Evolutionary conservation across 2,329 filamentous ascomycete species (phyloP), one percentile per base, ranked within the genome.

Genomic region (Calonectria honghensis): DNA sequence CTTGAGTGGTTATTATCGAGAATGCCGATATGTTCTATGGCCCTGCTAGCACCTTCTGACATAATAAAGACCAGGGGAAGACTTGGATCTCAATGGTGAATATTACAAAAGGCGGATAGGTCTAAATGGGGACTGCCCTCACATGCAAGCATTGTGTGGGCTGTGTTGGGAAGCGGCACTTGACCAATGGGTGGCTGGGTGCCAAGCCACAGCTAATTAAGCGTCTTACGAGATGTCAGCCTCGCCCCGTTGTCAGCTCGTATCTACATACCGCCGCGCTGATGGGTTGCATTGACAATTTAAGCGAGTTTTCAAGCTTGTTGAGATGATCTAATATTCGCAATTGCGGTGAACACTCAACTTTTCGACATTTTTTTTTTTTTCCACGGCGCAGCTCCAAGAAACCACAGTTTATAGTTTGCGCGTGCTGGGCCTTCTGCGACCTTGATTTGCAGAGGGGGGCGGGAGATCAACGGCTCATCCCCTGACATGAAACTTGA

Each of bases 391-490:
- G 13, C 20, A 3, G 54, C 20, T 14, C 39, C n/a, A 29, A n/a
- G 6, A 61, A 24, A 29, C 35, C 9, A 27, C 20, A 39, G 32
- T 39, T 61, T 61, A 39, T 27, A 61, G n/a, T 61, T 61, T 61
- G n/a, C 6, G 35, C 57, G 35, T 3, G 16, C 9, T 39, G n/a
- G 57, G 57, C n/a, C 14, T 24, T 61, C 35, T 27, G 35, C 37
- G 35, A 14, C 18, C 35, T n/a, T 61, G 57, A 61, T 61, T 39
- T 61, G 57, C 57, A 41, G 35, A 61, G 57, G 35, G 57, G 32
- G 20, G 57, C 57, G 57, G 57, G 57, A 61, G 57, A 61, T 61
- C 57, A 61, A 61, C 57, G 9, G 57, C 24, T 61, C n/a, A 27
- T 37, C 20, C 54, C 35, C n/a, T 27, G 35, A 61, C 57, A 29